A percentile compares a stretch with the other conserved stretches of the same genome.
Evolutionary conservation across 2,329 filamentous ascomycete genomes (phyloP).

Genomic region (Claviceps fusiformis): DNA sequence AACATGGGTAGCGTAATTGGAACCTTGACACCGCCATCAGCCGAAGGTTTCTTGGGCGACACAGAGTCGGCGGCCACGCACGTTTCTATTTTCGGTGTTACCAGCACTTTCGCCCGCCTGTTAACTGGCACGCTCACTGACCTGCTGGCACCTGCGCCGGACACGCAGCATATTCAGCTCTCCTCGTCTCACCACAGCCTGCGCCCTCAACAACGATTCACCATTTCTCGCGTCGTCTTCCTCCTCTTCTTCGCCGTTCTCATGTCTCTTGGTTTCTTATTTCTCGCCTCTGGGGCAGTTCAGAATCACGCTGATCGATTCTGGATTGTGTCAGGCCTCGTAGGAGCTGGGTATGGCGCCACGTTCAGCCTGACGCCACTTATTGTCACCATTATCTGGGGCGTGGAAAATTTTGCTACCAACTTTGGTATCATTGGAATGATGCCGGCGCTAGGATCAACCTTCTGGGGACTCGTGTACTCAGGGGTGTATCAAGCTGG

Average conservation of each 20-base stretch:
- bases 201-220: constrained; percentile 26
- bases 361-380: constrained; percentile 83
- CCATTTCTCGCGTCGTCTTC: constrained; percentile 66
- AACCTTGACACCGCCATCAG: constrained; percentile 55
- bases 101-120: constrained; percentile 82
- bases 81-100: constrained; percentile 82
- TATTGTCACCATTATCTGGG: constrained; percentile 94
- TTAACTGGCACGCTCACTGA: constrained; percentile 82
- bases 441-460: constrained; percentile 75
- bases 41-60: constrained; percentile 23
- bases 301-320: constrained; percentile 69
- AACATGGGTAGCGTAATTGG: constrained; percentile 90
- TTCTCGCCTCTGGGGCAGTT: constrained; percentile 62
- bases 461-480: constrained; percentile 85
- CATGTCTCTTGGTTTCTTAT: constrained; percentile 60
- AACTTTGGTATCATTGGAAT: constrained; percentile 96
- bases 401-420: constrained; percentile 94
- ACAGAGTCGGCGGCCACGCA: constrained; percentile 65
- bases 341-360: constrained; percentile 87
- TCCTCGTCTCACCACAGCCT: constrained; percentile 11
- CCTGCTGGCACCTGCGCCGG: constrained; percentile 58
- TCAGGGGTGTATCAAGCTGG: constrained; percentile 63
- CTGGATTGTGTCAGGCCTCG: constrained; percentile 69
- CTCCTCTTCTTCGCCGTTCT: constrained; percentile 62
- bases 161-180: constrained; percentile 42